A percentile compares a stretch with the other conserved stretches of the same genome.
phyloP scores from a whole-genome alignment of 805 yeast species.

The Saccharomycopsis olivae region DNA sequence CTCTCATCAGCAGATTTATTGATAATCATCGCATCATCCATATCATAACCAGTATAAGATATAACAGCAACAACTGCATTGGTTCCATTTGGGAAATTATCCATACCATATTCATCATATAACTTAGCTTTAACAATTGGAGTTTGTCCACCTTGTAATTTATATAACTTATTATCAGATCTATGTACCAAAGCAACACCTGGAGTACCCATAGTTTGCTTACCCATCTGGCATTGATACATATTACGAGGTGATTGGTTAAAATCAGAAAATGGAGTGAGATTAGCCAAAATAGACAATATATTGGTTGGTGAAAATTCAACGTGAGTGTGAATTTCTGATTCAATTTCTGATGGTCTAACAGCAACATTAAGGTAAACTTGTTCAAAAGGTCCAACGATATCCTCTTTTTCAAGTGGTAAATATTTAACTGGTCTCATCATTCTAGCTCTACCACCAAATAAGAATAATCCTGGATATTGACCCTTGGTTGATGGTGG shows the following conservation, averaged over 20 bases:
- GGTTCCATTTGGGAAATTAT: slow-evolving; percentile 95
- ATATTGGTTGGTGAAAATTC: slow-evolving; percentile 94
- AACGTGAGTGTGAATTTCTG: slow-evolving; percentile 78
- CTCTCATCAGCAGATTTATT: slow-evolving; percentile 96
- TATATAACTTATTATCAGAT: slow-evolving; percentile 89
- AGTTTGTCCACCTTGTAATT: slow-evolving; percentile 91
- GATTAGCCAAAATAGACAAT: slow-evolving; percentile 85
- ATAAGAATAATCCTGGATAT: slow-evolving; percentile 88
- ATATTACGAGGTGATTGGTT: slow-evolving; percentile 98
- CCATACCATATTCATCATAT: slow-evolving; percentile 96
- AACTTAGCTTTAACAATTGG: slow-evolving; percentile 92
- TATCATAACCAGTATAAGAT: slow-evolving; percentile 97
- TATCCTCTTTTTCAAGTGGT: slow-evolving; percentile 73
- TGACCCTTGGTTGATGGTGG: slow-evolving; percentile 96
- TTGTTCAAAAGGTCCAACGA: slow-evolving; percentile 96
- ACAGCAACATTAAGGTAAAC: slow-evolving; percentile 95
- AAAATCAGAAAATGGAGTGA: slow-evolving; percentile 97
- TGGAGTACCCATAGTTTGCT: slow-evolving; percentile 99
- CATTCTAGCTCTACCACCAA: slow-evolving; percentile 92
- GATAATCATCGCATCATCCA: slow-evolving; percentile 99
- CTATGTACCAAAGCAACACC: slow-evolving; percentile 91
- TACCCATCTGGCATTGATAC: slow-evolving; percentile 99
- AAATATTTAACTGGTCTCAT: slow-evolving; percentile 89
- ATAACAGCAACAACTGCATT: slow-evolving; percentile 98
- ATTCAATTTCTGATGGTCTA: slow-evolving; percentile 80